These are phyloP conservation scores for Centella asiatica DNA, from an alignment of 129 eudicot species.

Conservation along the genomic window DNA sequence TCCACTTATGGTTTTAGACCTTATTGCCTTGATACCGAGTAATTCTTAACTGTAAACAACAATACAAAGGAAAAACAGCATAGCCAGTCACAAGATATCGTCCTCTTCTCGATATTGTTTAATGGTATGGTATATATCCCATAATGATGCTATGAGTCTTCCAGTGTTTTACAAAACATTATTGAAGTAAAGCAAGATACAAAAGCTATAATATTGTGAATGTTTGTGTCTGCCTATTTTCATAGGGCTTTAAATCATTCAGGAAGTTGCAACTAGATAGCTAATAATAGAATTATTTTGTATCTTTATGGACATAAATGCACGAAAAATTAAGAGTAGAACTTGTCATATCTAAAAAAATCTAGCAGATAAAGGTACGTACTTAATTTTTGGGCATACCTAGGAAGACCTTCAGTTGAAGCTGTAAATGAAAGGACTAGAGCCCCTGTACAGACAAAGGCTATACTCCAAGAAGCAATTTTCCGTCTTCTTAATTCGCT, in stretches of 20 bases:
- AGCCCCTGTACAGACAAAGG: constrained; percentile 31
- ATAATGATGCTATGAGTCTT: no score
- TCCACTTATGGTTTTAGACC: not conserved
- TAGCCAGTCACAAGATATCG: no score
- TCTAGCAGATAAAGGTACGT: not conserved
- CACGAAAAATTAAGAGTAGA: not conserved
- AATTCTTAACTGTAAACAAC: no score
- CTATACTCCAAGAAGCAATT: constrained; percentile 41
- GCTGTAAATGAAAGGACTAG: constrained; percentile 44
- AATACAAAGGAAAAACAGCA: no score
- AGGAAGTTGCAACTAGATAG: not conserved
- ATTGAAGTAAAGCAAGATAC: not conserved
- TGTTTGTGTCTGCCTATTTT: not conserved
- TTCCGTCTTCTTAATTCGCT: constrained; percentile 30
- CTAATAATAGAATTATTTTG: not conserved
- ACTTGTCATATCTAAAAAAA: not conserved
- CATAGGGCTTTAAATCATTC: not conserved
- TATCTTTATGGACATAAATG: not conserved
- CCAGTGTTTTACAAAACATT: not conserved
- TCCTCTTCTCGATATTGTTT: no score
- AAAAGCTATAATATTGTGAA: not conserved
- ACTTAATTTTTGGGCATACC: constrained; percentile 19
- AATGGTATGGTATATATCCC: no score
- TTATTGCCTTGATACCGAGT: not conserved
- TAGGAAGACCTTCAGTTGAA: constrained; percentile 33